Evolutionary conservation across 2,329 filamentous ascomycete genomes (phyloP).

Genomic region (Trichophyton benhamiae): DNA sequence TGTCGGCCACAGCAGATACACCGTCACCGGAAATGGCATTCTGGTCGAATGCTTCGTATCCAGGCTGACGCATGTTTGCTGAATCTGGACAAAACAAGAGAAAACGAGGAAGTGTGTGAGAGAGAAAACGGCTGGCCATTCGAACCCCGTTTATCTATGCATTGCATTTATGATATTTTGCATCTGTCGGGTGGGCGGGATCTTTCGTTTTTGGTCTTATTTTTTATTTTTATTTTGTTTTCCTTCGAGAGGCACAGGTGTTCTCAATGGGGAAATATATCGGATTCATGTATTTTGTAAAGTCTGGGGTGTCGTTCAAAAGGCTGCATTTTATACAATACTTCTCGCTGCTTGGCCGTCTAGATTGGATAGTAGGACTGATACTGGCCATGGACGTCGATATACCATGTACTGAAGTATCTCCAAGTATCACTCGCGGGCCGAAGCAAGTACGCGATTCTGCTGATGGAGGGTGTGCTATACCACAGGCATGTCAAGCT

Average conservation of each 20-base stretch:
- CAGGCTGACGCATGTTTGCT: slow-evolving; percentile 16
- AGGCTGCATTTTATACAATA: neutral
- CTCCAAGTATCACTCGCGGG: too few relatives aligned
- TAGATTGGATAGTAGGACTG: neutral
- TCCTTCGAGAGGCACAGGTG: neutral
- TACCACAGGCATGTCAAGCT: too few relatives aligned
- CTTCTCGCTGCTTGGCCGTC: neutral
- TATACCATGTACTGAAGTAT: too few relatives aligned
- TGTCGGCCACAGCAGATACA: slow-evolving; percentile 1
- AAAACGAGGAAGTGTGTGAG: neutral
- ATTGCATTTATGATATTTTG: neutral
- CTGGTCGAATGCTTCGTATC: slow-evolving; percentile 5
- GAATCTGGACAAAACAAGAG: neutral
- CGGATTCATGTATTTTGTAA: neutral
- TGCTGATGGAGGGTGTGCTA: too few relatives aligned
- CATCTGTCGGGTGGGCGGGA: neutral
- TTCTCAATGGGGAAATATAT: neutral
- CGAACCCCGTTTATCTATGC: neutral
- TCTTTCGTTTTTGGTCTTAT: too few relatives aligned
- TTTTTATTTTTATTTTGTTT: neutral
- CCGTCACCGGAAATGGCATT: neutral
- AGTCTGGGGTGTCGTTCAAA: neutral
- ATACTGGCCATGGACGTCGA: neutral
- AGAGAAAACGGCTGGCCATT: neutral
- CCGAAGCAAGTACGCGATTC: too few relatives aligned